Base-by-base conservation (phyloP, 306 rosid species). In the Rosa persica region DNA sequence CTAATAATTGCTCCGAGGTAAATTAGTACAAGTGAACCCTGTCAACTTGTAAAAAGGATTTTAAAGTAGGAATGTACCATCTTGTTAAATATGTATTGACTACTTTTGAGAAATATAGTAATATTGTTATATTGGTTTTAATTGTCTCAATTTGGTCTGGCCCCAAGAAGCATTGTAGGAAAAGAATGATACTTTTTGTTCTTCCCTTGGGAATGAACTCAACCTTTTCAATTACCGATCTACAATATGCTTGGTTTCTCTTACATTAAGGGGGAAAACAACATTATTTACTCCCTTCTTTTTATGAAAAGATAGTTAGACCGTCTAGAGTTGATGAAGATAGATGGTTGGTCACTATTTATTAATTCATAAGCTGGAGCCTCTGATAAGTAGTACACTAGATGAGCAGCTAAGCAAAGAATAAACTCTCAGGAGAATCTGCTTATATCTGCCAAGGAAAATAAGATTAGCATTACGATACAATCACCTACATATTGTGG, bases 1-100 rank as follows among this genome's bases (percentile, higher is more conserved):
- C 95, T 39, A 86, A 73, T 80, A 95, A 89, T 83, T 95, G 98
- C 85, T 90, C 98, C 16, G 96, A 91, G 85, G 90, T 95, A 75
- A 90, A 91, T 67, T 94, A 86, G 80, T 77, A 51, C 67, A 76
- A 55, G 38, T 61, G 47, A 68, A 6, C 55, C 61, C 70, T 49
- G 72, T 74, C 79, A 75, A 73, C 54, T 64, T 72, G 65, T 76
- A 36, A 66, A 51, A 51, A 52, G 38, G 61, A 65, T 43, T 64
- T 43, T 66, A 57, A 46, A 22, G 46, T 64, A 65, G 42, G 25
- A 12, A 48, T 47, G 64, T 66, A 44, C 27, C 36, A 46, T 44
- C 58, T 42, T 72, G 46, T 72, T 11, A 17, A 20, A 52, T 52
- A 51, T 72, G 20, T 72, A 20, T 54, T 0, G 64, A 20, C 5